Percentiles rank a stretch among this genome's conserved stretches.
Conservation (phyloP, 192 early-diverging fungal species). For the Podila epigama region DNA sequence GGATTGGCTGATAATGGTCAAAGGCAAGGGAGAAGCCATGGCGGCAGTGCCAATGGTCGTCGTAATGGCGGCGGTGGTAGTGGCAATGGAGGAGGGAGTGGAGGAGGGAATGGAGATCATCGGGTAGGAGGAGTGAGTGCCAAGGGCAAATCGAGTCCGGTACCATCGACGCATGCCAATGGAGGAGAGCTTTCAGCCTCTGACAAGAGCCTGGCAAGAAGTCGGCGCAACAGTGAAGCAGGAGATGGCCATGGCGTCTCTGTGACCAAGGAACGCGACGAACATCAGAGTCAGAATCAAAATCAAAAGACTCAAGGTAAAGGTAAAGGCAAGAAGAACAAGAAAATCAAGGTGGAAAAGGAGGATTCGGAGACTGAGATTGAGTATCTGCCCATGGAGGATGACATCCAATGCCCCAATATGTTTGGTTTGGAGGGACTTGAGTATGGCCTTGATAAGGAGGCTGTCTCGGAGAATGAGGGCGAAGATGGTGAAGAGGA, state of each 20-base stretch:
- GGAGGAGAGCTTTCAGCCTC: no score
- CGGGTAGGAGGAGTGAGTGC: no score
- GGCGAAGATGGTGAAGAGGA: slow-evolving; percentile 19
- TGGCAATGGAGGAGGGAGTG: background rate
- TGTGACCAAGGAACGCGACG: no score
- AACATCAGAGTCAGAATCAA: background rate
- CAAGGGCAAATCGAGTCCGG: no score
- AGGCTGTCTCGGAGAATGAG: slow-evolving; percentile 10
- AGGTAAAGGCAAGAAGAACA: background rate
- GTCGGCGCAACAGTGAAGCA: no score
- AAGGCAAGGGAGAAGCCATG: no score
- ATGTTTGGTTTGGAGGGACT: slow-evolving; percentile 31
- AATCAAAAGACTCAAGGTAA: slow-evolving; percentile 6
- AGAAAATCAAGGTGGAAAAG: background rate
- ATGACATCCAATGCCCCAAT: slow-evolving; percentile 26
- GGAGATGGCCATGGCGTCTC: no score
- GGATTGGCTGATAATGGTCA: no score
- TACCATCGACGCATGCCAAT: no score
- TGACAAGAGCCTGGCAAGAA: no score
- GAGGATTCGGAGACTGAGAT: slow-evolving; percentile 3
- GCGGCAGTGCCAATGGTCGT: background rate
- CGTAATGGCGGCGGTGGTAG: background rate
- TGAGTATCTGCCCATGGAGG: slow-evolving; percentile 30
- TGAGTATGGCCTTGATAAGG: background rate
- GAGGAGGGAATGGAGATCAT: no score